phyloP scores from a whole-genome alignment of 176 grass and related monocot species.

The Musa beccarii region DNA sequence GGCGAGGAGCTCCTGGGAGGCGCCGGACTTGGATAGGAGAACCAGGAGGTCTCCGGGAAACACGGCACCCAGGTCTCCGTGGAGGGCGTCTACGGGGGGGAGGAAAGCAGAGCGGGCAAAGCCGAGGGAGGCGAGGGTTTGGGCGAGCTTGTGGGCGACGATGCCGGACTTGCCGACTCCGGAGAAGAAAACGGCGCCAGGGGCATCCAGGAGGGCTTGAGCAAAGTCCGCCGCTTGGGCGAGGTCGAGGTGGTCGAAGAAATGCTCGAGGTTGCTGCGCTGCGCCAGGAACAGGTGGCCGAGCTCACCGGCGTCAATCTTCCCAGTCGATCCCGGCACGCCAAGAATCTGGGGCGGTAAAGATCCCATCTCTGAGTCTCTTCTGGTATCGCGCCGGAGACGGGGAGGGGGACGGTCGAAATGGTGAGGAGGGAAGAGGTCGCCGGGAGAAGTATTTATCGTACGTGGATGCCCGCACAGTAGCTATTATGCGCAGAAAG shows the following conservation, averaged over 20 bases:
- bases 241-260: conserved; percentile 76
- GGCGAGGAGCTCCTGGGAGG: conserved; percentile 79
- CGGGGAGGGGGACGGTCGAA: background rate
- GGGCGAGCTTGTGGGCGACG: conserved; percentile 68
- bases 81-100: conserved; percentile 74
- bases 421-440: background rate
- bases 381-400: background rate
- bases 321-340: background rate
- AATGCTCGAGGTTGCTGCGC: conserved; percentile 58
- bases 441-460: background rate
- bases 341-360: conserved; percentile 9
- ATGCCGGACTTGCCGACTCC: conserved; percentile 86
- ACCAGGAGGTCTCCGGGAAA: conserved; percentile 71
- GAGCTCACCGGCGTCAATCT: conserved; percentile 40
- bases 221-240: conserved; percentile 56
- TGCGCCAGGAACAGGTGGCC: conserved; percentile 48
- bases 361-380: conserved; percentile 6
- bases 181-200: conserved; percentile 84
- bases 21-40: conserved; percentile 85
- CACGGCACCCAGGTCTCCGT: conserved; percentile 81
- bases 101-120: conserved; percentile 65
- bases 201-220: conserved; percentile 50
- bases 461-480: background rate
- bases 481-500: too few relatives aligned
- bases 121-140: conserved; percentile 81